Evolutionary conservation across 139 green algal species (phyloP).

Genomic region (Tetradesmus lagerheimii): DNA sequence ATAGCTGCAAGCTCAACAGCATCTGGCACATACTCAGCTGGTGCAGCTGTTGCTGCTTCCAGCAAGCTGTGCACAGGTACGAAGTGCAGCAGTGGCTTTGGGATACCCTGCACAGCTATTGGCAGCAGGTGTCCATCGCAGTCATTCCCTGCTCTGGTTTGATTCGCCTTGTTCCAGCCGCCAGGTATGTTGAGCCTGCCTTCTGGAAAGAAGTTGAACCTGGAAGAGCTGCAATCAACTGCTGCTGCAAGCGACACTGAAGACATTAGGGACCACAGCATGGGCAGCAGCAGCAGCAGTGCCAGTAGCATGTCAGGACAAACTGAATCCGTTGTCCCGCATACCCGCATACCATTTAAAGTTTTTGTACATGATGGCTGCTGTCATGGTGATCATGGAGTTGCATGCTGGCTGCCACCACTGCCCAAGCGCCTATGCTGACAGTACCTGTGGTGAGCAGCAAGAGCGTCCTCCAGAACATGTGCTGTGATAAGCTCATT

Average conservation of each 20-base stretch:
- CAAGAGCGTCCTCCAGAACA: constrained; percentile 1
- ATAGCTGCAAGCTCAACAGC: not conserved
- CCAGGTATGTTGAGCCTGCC: constrained; percentile 16
- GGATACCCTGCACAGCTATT: constrained; percentile 31
- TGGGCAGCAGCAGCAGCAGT: not conserved
- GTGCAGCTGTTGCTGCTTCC: not conserved
- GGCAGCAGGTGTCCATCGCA: constrained; percentile 21
- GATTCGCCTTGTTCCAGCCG: constrained; percentile 34
- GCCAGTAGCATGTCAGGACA: not conserved
- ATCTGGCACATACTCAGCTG: not conserved
- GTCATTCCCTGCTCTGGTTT: constrained; percentile 28
- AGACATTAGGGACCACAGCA: not conserved
- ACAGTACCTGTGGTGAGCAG: constrained; percentile 9
- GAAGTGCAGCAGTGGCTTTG: constrained; percentile 45
- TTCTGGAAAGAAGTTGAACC: constrained; percentile 40
- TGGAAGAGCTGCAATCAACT: not conserved
- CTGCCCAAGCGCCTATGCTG: not conserved
- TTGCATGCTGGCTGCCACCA: not conserved
- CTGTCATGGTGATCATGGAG: too few relatives aligned
- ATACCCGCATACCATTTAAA: too few relatives aligned
- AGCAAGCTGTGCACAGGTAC: constrained; percentile 14
- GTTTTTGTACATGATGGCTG: not conserved
- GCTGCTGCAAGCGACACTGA: not conserved
- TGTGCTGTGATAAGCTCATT: not conserved
- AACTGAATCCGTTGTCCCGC: too few relatives aligned